phyloP scores from a whole-genome alignment of 257 asterid genomes.

The Solanum bulbocastanum region DNA sequence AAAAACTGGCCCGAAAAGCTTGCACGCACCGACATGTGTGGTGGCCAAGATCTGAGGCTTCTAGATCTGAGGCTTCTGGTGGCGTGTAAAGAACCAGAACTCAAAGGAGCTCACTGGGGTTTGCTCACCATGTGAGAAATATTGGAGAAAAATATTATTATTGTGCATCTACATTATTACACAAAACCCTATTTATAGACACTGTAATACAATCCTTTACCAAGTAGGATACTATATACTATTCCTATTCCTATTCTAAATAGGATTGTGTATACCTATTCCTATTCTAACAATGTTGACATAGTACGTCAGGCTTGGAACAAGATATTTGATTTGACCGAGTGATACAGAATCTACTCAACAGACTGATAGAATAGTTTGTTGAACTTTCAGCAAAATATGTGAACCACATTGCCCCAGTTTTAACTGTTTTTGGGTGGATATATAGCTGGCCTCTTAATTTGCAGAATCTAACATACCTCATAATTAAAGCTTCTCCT shows the following conservation, averaged over 20 bases:
- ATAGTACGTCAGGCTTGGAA: background rate
- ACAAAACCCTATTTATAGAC: background rate
- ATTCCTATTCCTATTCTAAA: background rate
- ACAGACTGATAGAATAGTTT: background rate
- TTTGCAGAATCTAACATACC: slow-evolving; percentile 22
- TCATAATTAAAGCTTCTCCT: slow-evolving; percentile 84
- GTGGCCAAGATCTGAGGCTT: no score
- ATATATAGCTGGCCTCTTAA: background rate
- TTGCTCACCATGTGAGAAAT: background rate
- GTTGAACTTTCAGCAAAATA: background rate
- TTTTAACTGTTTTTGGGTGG: background rate
- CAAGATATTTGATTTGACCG: background rate
- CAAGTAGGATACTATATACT: background rate
- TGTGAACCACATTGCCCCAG: background rate
- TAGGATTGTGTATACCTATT: background rate
- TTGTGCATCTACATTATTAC: background rate
- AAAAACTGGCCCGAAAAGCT: background rate
- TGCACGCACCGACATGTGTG: background rate
- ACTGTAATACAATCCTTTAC: background rate
- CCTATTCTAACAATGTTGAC: no score
- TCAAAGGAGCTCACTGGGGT: background rate
- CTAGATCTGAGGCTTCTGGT: no score
- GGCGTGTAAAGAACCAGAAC: background rate
- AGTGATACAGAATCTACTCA: background rate
- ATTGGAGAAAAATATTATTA: no score